Base-by-base conservation (phyloP, 2,329 filamentous ascomycete genomes). In the Sclerotinia nivalis region DNA sequence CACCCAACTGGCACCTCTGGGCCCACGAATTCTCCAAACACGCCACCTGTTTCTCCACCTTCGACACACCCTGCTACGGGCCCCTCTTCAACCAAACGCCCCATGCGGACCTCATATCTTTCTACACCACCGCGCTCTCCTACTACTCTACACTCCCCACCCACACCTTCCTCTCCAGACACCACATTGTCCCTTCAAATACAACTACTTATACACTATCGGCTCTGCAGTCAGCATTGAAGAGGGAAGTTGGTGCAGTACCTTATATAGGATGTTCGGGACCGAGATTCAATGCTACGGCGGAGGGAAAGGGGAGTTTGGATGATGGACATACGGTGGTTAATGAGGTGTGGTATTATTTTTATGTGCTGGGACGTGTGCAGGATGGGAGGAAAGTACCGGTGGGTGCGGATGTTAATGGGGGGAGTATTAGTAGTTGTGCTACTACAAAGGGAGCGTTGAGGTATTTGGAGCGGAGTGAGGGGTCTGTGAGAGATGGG, bases 21-120 rank as follows among this genome's bases (percentile, higher is more conserved):
- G 88, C 80, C 52, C 88, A 90, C 80, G 88, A 91, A 77, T 90
- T 88, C 81, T 84, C 82, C 80, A 91, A 91, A 81, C 88, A 90
- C 79, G 88, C 84, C 3, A 91, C 88, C 20, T 91, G 89, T 82
- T 91, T 82, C 81, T 87, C 84, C 60, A 89, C 85, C 71, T 91
- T 91, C 76, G 87, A 90, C 75, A 79, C 83, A 8, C 84, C 86
- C 43, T 91, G 89, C 83, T 91, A 89, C 78, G 87, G 87, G 0
- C 86, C 87, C 7, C 76, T 82, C 72, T 87, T 52, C 31, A 62
- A 62, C 28, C 28, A 13, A 9, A 62, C 66, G 1, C 66, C 66
- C 58, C 54, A 31, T 25, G 10, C 7, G 25, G 54, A 56, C 20
- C 37, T 64, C 12, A 49, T 69, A 12, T 59, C 66, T 40, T 69